Evolutionary conservation across 208 protist species (phyloP).

Genomic region (Acanthamoeba healyi): DNA sequence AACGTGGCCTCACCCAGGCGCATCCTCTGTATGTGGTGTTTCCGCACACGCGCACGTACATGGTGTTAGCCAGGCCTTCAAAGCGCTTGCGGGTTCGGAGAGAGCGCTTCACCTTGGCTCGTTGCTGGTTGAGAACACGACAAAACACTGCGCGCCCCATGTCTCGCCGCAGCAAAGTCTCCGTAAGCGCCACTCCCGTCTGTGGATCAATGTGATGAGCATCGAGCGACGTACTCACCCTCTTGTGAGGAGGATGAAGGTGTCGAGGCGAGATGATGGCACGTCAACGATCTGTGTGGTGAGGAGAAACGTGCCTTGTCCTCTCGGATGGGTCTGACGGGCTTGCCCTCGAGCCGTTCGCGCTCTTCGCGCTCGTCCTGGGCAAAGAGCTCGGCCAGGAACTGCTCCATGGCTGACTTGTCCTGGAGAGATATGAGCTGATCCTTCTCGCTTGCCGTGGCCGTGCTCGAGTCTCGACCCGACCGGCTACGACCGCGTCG

Average conservation of each 20-base stretch:
- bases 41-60: too few relatives aligned
- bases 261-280: too few relatives aligned
- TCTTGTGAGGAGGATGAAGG: too few relatives aligned
- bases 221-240: too few relatives aligned
- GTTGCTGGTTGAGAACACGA: conserved; percentile 53
- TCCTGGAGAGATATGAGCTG: conserved; percentile 28
- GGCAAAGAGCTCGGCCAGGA: conserved; percentile 21
- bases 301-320: background rate
- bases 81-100: too few relatives aligned
- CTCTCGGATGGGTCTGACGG: too few relatives aligned
- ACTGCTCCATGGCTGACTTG: conserved; percentile 42
- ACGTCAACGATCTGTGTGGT: too few relatives aligned
- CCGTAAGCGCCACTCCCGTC: background rate
- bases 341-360: background rate
- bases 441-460: background rate
- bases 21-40: background rate
- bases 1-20: background rate
- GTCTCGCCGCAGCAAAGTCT: background rate
- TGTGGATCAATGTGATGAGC: too few relatives aligned
- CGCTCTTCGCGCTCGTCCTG: conserved; percentile 36
- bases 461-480: background rate
- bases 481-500: background rate
- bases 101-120: conserved; percentile 56
- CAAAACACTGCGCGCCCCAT: conserved; percentile 49
- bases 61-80: too few relatives aligned